Conservation (phyloP, 768 basidiomycete species). For the Boletellus emodensis region DNA sequence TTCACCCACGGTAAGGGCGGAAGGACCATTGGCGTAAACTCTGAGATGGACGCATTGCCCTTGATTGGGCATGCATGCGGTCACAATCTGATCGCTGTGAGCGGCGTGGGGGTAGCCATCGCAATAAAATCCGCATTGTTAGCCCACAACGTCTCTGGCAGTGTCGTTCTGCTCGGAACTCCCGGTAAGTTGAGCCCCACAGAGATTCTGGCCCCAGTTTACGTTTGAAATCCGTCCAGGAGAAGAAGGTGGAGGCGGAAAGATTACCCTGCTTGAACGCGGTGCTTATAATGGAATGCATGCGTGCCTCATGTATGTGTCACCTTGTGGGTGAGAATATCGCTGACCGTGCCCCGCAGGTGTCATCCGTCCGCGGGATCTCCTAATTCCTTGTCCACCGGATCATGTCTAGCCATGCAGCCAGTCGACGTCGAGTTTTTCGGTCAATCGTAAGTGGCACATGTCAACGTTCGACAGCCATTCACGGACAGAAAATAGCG, state of each 20-base stretch:
- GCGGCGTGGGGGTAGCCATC: conserved; percentile 70
- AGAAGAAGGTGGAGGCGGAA: conserved; percentile 78
- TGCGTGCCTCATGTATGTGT: conserved; percentile 64
- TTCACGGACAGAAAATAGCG: conserved; percentile 38
- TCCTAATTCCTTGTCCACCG: conserved; percentile 45
- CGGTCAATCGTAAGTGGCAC: conserved; percentile 58
- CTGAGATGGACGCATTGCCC: conserved; percentile 69
- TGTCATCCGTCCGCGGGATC: conserved; percentile 67
- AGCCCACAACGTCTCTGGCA: conserved; percentile 60
- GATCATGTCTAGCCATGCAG: conserved; percentile 61
- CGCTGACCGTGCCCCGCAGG: conserved; percentile 39
- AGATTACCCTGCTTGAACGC: conserved; percentile 65
- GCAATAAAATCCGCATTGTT: conserved; percentile 68
- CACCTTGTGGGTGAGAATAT: conserved; percentile 5
- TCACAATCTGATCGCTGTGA: conserved; percentile 79
- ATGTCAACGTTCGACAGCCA: not conserved
- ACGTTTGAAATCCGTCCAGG: conserved; percentile 37
- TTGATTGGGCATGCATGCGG: conserved; percentile 66
- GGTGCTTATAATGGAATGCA: conserved; percentile 83
- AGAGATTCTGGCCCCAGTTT: not conserved
- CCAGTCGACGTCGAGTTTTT: conserved; percentile 64
- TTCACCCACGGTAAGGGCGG: conserved; percentile 57
- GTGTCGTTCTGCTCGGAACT: conserved; percentile 71
- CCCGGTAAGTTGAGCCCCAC: conserved; percentile 45
- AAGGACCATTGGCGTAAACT: conserved; percentile 70